Base-by-base conservation (phyloP, 148 eudicot species). In the Limonium bicolor region DNA sequence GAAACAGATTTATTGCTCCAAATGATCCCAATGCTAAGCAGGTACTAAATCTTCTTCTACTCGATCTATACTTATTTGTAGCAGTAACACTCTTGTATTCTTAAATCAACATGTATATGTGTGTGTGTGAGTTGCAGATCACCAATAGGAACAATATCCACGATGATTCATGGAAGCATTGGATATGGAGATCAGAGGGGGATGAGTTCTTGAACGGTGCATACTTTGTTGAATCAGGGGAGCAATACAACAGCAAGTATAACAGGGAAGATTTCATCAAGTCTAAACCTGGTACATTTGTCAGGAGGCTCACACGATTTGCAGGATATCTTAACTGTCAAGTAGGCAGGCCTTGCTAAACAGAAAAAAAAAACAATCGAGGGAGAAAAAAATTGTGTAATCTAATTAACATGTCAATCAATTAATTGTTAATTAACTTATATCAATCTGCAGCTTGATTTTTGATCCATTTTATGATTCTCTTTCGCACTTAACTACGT, bases 171-270 rank as follows among this genome's bases (percentile, higher is more conserved):
- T 74, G 76, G 73, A 63, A 53, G 37, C 14, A 12, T 2, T 74
- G 80, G 80, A 63, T 28, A 44, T 74, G 81, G 81, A 74, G 70
- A 61, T 59, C 76, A 6, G 63, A 74, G 36, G 44, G 54, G 0
- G 76, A 74, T 34, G 14, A 35, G 7, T 59, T 74, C 50, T 8
- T 74, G 17, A 71, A 70, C 25, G 81, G 81, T 29, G 81, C 81
- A 12, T 67, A 48, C 59, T 74, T 74, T 43, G 60, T 67, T 1
- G 67, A 67, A 29, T 74, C 81, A 2, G 81, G 81, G 20, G 45
- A 38, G 5, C 74, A 68, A 4, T 35, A 58, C 3, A 34, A 44
- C 29, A 38, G 48, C 38, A 32, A 27, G 39, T 48, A 44, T 7
- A 41, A 18, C 29, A 27, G 48, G 20, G 43, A 47, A 22, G 59